Evolutionary conservation across 2,329 filamentous ascomycete species (phyloP).

Genomic region (Bipolaris sorokiniana): DNA sequence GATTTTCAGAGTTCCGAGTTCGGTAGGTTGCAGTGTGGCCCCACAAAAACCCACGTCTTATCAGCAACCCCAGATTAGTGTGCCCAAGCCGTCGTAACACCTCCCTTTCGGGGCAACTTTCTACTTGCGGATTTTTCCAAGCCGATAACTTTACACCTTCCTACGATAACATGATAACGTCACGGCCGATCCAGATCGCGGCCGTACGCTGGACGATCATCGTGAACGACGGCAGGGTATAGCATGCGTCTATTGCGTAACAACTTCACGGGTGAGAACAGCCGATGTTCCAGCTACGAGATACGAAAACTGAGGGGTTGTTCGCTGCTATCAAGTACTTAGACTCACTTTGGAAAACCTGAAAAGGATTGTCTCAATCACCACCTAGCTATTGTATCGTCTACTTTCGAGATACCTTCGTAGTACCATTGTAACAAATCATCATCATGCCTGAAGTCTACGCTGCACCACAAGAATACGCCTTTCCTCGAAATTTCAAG

Average conservation of each 20-base stretch:
- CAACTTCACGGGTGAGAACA: constrained; percentile 1
- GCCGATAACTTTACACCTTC: constrained; percentile 5
- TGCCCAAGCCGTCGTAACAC: not conserved
- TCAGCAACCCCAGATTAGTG: constrained; percentile 13
- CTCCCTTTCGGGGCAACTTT: constrained; percentile 3
- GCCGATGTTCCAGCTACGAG: not conserved
- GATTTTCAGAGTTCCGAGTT: not conserved
- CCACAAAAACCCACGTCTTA: constrained; percentile 12
- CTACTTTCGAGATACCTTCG: not conserved
- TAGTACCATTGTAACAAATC: not conserved
- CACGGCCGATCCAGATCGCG: not conserved
- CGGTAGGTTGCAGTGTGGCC: constrained; percentile 1
- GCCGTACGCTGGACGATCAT: not conserved
- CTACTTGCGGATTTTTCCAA: constrained; percentile 9
- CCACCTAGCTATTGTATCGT: not conserved
- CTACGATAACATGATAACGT: constrained; percentile 11
- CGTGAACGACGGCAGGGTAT: constrained; percentile 3
- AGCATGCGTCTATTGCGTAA: constrained; percentile 3
- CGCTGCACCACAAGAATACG: constrained; percentile 33
- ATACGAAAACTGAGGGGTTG: not conserved
- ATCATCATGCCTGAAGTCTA: constrained; percentile 35
- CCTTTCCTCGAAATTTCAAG: constrained; percentile 49
- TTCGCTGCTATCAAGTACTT: constrained; percentile 1
- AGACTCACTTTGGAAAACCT: not conserved
- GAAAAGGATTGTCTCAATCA: not conserved